Evolutionary conservation across 805 yeast species (phyloP).

Genomic region (Kodamaea neixiangensis): DNA sequence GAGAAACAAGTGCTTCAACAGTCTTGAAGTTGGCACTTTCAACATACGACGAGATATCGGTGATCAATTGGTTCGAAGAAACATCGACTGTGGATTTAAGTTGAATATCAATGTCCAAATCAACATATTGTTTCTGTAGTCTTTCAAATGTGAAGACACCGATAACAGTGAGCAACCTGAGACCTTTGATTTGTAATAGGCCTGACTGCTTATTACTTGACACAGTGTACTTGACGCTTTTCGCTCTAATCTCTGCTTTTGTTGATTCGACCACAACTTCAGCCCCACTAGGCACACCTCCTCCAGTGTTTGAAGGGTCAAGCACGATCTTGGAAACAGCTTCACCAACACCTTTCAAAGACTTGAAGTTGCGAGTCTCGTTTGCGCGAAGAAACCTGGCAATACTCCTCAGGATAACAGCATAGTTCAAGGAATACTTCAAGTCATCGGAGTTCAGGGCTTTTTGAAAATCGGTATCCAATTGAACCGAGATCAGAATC

Average conservation of each 20-base stretch:
- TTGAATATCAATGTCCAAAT: constrained; percentile 48
- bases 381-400: constrained; percentile 49
- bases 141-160: constrained; percentile 95
- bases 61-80: constrained; percentile 37
- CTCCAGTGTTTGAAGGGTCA: constrained; percentile 47
- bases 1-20: constrained; percentile 85
- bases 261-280: constrained; percentile 43
- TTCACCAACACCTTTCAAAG: constrained; percentile 50
- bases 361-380: constrained; percentile 40
- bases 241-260: constrained; percentile 62
- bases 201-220: constrained; percentile 27
- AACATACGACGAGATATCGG: constrained; percentile 57
- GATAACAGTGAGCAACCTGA: constrained; percentile 71
- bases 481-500: constrained; percentile 55
- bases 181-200: constrained; percentile 43
- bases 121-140: constrained; percentile 75
- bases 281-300: constrained; percentile 35
- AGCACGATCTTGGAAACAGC: constrained; percentile 47
- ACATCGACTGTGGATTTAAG: constrained; percentile 14
- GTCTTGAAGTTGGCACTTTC: constrained; percentile 84
- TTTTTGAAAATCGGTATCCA: constrained; percentile 64
- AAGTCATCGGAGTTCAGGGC: constrained; percentile 86
- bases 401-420: constrained; percentile 73
- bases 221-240: constrained; percentile 44
- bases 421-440: constrained; percentile 83